Percentiles rank a stretch among this genome's conserved stretches.
Evolutionary conservation across 106 monocot genomes (phyloP).

Genomic region (Posidonia australis): DNA sequence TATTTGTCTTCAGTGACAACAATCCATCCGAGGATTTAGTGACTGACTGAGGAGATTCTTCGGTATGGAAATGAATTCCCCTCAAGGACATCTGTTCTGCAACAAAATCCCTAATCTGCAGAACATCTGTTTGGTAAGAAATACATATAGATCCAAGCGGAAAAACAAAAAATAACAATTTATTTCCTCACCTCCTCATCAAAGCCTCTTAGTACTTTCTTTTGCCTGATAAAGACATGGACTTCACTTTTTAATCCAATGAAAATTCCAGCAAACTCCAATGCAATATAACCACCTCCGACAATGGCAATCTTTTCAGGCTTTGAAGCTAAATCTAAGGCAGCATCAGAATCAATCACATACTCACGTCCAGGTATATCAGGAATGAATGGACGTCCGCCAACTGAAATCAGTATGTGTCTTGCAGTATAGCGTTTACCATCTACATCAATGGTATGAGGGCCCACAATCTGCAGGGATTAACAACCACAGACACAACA

Average conservation of each 20-base stretch:
- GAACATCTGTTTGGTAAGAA: slow-evolving; percentile 2
- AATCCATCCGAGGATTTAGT: slow-evolving; percentile 62
- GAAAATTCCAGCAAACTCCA: slow-evolving; percentile 98
- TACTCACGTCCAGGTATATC: slow-evolving; percentile 88
- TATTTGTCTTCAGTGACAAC: slow-evolving; percentile 73
- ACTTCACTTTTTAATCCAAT: slow-evolving; percentile 90
- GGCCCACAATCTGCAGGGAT: slow-evolving; percentile 63
- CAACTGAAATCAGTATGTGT: slow-evolving; percentile 90
- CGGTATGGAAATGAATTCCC: slow-evolving; percentile 86
- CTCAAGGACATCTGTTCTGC: slow-evolving; percentile 89
- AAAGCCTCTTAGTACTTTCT: slow-evolving; percentile 95
- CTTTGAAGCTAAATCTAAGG: slow-evolving; percentile 68
- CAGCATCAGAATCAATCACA: slow-evolving; percentile 92
- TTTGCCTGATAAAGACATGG: slow-evolving; percentile 92
- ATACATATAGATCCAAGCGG: not conserved
- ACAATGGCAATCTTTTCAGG: slow-evolving; percentile 98
- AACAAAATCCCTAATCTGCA: slow-evolving; percentile 91
- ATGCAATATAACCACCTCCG: slow-evolving; percentile 93
- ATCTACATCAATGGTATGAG: slow-evolving; percentile 89
- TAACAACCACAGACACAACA: not conserved
- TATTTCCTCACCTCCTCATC: slow-evolving; percentile 74
- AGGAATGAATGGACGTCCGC: slow-evolving; percentile 71
- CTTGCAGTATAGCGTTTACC: slow-evolving; percentile 80
- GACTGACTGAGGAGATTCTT: slow-evolving; percentile 74
- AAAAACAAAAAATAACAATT: slow-evolving; percentile 1